Base-by-base conservation (phyloP, 441 rosid species). In the Syzygium syzygioides region DNA sequence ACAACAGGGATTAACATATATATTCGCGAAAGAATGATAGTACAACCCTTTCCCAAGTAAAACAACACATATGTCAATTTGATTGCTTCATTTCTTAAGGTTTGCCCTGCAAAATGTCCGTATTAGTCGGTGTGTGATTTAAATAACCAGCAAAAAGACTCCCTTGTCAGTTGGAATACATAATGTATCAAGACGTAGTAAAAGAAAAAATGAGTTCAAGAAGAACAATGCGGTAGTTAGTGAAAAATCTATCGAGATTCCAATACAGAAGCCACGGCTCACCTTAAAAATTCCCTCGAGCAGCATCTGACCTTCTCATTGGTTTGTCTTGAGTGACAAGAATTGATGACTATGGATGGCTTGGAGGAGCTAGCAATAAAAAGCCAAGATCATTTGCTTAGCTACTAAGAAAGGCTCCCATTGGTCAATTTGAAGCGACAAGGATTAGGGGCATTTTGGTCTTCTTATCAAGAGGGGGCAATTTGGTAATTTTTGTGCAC, bases 211-310 rank as follows among this genome's bases (percentile, higher is more conserved):
- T 71, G 41, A 76, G 8, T 23, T 12, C 23, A 37, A 71, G 52
- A 52, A 41, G n/a, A 76, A 76, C 10, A 7, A 76, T 76, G 83
- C 17, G 2, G n/a, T 9, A 41, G 10, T 76, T 45, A 41, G 52
- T 41, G n/a, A 76, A 76, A 23, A 41, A 76, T 12, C 52, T 41
- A 23, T 45, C 23, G 18, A 34, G 80, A 23, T 66, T 56, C 18
- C 14, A 86, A 85, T 89, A 79, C 79, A 87, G 54, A 59, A 90
- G 87, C 88, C 28, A 57, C 79, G 14, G 76, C 91, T 86, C 32
- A 98, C 99, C 99, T 96, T 95, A 90, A 96, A 97, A 90, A 96
- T 91, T 57, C 98, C 98, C 89, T 93, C 94, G 88, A 92, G 50
- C 85, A 94, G 94, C 98, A 98, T 95, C 93, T 95, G 94, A 37